Evolutionary conservation across 2,329 filamentous ascomycete species (phyloP), one percentile per base, ranked within the genome.

Genomic region (Lachnellula occidentalis): DNA sequence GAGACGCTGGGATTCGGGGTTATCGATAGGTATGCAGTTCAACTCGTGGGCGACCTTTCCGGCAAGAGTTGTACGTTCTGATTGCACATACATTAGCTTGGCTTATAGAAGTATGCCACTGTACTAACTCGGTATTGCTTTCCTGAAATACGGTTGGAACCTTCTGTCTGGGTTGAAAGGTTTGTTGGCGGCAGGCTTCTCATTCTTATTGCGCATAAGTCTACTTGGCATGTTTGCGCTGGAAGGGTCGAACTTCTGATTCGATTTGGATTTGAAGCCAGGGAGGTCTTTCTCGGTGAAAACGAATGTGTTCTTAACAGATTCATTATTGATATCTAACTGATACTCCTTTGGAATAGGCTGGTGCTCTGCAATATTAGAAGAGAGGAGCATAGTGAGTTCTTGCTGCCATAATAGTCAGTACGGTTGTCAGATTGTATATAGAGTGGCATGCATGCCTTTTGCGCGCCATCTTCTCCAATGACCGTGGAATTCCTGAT

Each of bases 281-380:
- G 91, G 88, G 21, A 96, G 79, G 66, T 97, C 90, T 70, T 95
- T 91, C 72, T 99, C 94, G 41, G 88, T 91, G 68, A 99, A 99
- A 54, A 97, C 77, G 69, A 88, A 95, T 19, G 91, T 94, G 71
- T 96, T 96, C 66, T 82, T 83, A 34, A 92, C 83, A n/a, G 81
- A 73, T 42, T 76, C 69, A 41, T 83, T 80, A 22, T 81, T 85
- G 46, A 90, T 78, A 46, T 90, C 85, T 55, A 97, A 75, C 61
- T 90, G 82, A 72, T 96, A 99, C 67, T 95, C 90, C 67, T 90
- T 90, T 11, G 92, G 91, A n/a, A 96, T 78, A 5, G 79, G 74
- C 62, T 86, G 80, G 68, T 95, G 90, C 59, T 83, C 78, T 7
- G 81, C 76, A 49, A 86, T 76, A 50, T 83, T 78, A 21, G 78